phyloP scores from a whole-genome alignment of 2,329 filamentous ascomycete species.

The Rhinocladiella mackenziei region DNA sequence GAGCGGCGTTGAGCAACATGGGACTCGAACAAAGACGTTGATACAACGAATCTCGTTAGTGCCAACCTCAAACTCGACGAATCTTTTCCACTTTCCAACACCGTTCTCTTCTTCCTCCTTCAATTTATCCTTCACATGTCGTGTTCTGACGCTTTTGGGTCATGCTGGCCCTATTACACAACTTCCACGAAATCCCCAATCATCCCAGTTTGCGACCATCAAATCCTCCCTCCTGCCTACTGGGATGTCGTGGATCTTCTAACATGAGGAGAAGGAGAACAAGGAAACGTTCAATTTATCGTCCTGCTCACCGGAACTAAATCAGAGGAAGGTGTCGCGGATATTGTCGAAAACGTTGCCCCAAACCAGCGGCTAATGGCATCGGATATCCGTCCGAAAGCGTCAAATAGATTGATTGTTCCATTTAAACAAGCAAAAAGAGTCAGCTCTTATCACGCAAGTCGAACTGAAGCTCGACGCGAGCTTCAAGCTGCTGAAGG shows the following conservation, averaged over 20 bases:
- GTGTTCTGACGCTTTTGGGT: conserved; percentile 12
- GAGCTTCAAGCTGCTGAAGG: conserved; percentile 10
- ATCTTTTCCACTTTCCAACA: not conserved
- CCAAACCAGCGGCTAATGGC: conserved; percentile 20
- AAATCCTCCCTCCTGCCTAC: conserved; percentile 22
- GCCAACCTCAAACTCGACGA: too few species aligned
- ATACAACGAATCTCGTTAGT: too few species aligned
- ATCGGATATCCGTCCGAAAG: not conserved
- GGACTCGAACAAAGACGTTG: too few species aligned
- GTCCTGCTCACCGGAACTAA: conserved; percentile 11
- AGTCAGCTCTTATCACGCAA: conserved; percentile 12
- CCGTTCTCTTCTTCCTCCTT: not conserved
- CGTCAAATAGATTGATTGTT: conserved; percentile 13
- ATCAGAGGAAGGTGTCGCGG: conserved; percentile 8
- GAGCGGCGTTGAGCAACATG: too few species aligned
- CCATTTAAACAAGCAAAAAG: conserved; percentile 10
- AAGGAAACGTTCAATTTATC: conserved; percentile 13
- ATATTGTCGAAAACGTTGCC: conserved; percentile 14
- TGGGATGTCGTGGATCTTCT: conserved; percentile 17
- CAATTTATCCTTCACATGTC: conserved; percentile 2
- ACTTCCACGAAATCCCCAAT: conserved; percentile 21
- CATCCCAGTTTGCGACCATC: conserved; percentile 15
- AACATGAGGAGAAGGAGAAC: conserved; percentile 7
- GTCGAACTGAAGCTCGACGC: conserved; percentile 8
- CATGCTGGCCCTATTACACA: conserved; percentile 16